Conservation (phyloP, 805 yeast genomes). For the Candida endomychidarum region DNA sequence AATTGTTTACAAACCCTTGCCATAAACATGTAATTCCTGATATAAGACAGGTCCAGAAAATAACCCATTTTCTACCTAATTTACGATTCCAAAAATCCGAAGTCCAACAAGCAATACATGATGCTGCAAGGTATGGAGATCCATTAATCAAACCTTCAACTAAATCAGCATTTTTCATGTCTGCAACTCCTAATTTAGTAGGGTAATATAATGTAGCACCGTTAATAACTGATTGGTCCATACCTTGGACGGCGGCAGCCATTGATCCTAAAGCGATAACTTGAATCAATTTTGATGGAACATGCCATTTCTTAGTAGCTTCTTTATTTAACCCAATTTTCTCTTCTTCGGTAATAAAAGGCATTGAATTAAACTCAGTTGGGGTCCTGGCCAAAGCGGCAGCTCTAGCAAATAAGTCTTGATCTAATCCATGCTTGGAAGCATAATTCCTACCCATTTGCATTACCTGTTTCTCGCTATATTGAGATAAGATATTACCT, state of each 20-base stretch:
- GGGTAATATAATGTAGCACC: slow-evolving; percentile 71
- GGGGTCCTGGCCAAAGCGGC: slow-evolving; percentile 63
- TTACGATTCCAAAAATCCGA: slow-evolving; percentile 51
- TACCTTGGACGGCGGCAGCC: slow-evolving; percentile 73
- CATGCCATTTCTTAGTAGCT: slow-evolving; percentile 43
- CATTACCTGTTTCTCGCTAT: slow-evolving; percentile 64
- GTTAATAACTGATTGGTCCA: slow-evolving; percentile 70
- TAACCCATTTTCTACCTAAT: slow-evolving; percentile 60
- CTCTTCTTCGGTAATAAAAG: slow-evolving; percentile 46
- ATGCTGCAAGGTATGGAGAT: slow-evolving; percentile 63
- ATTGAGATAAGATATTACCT: slow-evolving; percentile 54
- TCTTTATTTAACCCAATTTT: slow-evolving; percentile 47
- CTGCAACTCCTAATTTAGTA: slow-evolving; percentile 46
- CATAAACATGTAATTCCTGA: slow-evolving; percentile 64
- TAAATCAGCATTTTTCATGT: slow-evolving; percentile 49
- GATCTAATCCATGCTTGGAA: slow-evolving; percentile 50
- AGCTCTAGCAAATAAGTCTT: slow-evolving; percentile 59
- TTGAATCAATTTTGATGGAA: slow-evolving; percentile 50
- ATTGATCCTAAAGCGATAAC: slow-evolving; percentile 61
- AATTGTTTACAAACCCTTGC: slow-evolving; percentile 62
- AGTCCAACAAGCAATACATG: slow-evolving; percentile 60
- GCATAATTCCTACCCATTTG: slow-evolving; percentile 72
- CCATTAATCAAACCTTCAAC: slow-evolving; percentile 63
- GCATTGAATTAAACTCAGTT: slow-evolving; percentile 54
- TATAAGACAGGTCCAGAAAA: slow-evolving; percentile 58